phyloP scores from a whole-genome alignment of 495 filamentous ascomycete species.

The Penicillium taxi region DNA sequence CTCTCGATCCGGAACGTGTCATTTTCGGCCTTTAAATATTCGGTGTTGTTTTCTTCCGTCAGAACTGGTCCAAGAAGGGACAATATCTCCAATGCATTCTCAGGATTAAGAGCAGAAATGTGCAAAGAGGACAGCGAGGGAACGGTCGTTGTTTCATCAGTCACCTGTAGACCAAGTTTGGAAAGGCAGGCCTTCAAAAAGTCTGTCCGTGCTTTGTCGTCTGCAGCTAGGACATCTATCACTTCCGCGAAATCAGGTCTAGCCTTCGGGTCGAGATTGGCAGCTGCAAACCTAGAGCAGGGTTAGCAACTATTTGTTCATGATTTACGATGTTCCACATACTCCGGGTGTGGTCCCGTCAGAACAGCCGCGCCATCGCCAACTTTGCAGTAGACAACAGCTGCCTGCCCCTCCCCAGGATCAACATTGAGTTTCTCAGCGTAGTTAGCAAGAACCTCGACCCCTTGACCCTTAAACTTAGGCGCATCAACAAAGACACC shows the following conservation, averaged over 20 bases:
- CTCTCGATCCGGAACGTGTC: conserved; percentile 76
- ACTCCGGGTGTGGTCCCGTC: conserved; percentile 93
- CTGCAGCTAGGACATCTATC: conserved; percentile 58
- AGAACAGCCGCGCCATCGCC: conserved; percentile 76
- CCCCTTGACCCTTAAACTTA: conserved; percentile 49
- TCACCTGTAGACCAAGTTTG: conserved; percentile 77
- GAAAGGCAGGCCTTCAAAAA: conserved; percentile 76
- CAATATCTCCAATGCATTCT: conserved; percentile 59
- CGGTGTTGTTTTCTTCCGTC: conserved; percentile 54
- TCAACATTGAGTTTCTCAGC: conserved; percentile 68
- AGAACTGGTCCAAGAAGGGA: conserved; percentile 57
- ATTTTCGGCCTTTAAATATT: conserved; percentile 75
- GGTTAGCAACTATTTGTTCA: conserved; percentile 5
- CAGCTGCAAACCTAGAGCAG: conserved; percentile 64
- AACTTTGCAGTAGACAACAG: conserved; percentile 79
- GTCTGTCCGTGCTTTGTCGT: conserved; percentile 59
- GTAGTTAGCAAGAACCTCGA: conserved; percentile 81
- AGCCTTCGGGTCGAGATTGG: conserved; percentile 59
- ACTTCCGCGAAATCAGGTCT: conserved; percentile 58
- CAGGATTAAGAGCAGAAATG: conserved; percentile 61
- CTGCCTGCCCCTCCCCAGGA: conserved; percentile 54
- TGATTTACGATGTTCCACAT: conserved; percentile 25
- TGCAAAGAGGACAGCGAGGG: conserved; percentile 82
- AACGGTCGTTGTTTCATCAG: conserved; percentile 56
- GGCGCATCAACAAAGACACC: conserved; percentile 86